A percentile compares a stretch with the other conserved stretches of the same genome.
phyloP scores from a whole-genome alignment of 345 rosid genomes.

The Physaria fendleri region DNA sequence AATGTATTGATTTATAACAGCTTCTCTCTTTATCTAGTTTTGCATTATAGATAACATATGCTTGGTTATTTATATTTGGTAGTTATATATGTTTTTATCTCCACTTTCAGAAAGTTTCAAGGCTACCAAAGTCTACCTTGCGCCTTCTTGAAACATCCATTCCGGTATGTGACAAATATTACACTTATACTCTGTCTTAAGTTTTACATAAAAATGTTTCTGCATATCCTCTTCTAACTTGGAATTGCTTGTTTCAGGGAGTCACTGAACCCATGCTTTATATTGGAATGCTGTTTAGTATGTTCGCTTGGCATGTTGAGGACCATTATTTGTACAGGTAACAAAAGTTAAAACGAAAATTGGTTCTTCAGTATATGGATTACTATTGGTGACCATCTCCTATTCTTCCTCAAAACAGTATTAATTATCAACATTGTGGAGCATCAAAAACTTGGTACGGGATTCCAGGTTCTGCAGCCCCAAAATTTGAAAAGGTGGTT shows the following conservation, averaged over 20 bases:
- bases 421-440: slow-evolving; percentile 98
- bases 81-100: slow-evolving; percentile 3
- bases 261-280: slow-evolving; percentile 99
- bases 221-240: not conserved
- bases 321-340: slow-evolving; percentile 99
- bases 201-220: not conserved
- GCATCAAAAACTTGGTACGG: slow-evolving; percentile 99
- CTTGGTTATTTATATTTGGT: not conserved
- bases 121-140: slow-evolving; percentile 74
- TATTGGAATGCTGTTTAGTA: slow-evolving; percentile 97
- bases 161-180: slow-evolving; percentile 47
- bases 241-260: slow-evolving; percentile 58
- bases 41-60: not conserved
- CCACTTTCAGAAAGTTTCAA: slow-evolving; percentile 68
- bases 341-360: not conserved
- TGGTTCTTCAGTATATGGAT: slow-evolving; percentile 3
- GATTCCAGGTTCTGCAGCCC: slow-evolving; percentile 90
- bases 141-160: slow-evolving; percentile 83
- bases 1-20: slow-evolving; percentile 53
- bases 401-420: slow-evolving; percentile 43
- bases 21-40: not conserved
- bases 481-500: slow-evolving; percentile 86
- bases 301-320: slow-evolving; percentile 99
- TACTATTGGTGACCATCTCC: not conserved
- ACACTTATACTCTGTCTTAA: not conserved